Conservation (phyloP, 768 basidiomycete species). For the Tricholoma matsutake region DNA sequence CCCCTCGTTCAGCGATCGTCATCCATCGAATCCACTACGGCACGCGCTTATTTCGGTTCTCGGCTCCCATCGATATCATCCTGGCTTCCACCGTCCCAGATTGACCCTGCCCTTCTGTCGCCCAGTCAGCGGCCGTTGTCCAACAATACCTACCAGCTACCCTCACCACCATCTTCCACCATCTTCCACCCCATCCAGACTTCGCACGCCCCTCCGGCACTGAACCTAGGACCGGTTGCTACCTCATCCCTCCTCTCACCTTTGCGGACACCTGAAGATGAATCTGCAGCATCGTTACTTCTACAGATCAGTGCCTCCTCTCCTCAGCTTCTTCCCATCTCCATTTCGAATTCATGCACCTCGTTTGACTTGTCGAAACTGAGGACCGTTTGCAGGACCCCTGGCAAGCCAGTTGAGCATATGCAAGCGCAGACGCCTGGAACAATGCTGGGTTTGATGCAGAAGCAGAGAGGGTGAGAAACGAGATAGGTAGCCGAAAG, state of each 20-base stretch:
- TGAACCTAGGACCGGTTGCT: slow-evolving; percentile 34
- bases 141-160: slow-evolving; percentile 34
- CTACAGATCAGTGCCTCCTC: slow-evolving; percentile 58
- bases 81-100: slow-evolving; percentile 48
- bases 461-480: slow-evolving; percentile 20
- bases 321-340: slow-evolving; percentile 16
- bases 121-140: slow-evolving; percentile 18
- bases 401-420: background rate
- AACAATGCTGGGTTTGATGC: slow-evolving; percentile 18
- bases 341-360: background rate
- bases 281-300: slow-evolving; percentile 64
- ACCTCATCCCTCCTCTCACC: slow-evolving; percentile 17
- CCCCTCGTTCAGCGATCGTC: slow-evolving; percentile 3
- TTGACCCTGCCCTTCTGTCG: slow-evolving; percentile 32
- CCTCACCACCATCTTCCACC: slow-evolving; percentile 57
- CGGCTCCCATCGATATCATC: slow-evolving; percentile 68
- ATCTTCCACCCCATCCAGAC: slow-evolving; percentile 42
- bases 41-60: slow-evolving; percentile 18
- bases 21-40: slow-evolving; percentile 6
- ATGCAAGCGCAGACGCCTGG: slow-evolving; percentile 21
- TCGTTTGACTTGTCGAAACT: slow-evolving; percentile 11
- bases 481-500: slow-evolving; percentile 30
- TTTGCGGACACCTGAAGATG: slow-evolving; percentile 58
- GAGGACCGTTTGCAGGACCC: slow-evolving; percentile 8
- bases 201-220: slow-evolving; percentile 34